Percentiles rank a stretch among this genome's conserved stretches.
phyloP scores from a whole-genome alignment of 2,329 filamentous ascomycete genomes.

The Stromatinia cepivora region DNA sequence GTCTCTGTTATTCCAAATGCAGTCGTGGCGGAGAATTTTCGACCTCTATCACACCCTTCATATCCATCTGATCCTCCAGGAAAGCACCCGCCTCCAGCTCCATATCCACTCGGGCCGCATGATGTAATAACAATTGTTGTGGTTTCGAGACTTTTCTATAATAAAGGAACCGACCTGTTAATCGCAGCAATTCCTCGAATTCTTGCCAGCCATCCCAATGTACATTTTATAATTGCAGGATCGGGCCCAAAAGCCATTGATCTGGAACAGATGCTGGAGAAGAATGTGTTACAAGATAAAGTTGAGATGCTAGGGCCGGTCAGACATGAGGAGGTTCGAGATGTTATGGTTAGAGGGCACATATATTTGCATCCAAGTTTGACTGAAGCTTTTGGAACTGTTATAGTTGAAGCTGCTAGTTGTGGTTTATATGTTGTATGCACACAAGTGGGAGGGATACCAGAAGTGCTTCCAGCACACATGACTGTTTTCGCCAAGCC shows the following conservation, averaged over 20 bases:
- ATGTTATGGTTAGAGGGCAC: conserved; percentile 95
- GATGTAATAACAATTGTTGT: conserved; percentile 96
- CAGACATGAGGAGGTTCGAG: conserved; percentile 91
- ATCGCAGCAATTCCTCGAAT: conserved; percentile 94
- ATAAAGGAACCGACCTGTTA: conserved; percentile 96
- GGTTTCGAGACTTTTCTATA: conserved; percentile 96
- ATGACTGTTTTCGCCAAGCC: conserved; percentile 98
- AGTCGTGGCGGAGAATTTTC: conserved; percentile 94
- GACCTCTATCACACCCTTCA: conserved; percentile 60
- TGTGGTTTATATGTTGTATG: conserved; percentile 97
- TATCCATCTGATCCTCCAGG: conserved; percentile 44
- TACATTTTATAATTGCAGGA: conserved; percentile 94
- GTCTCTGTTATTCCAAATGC: conserved; percentile 98
- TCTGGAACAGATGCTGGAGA: conserved; percentile 96
- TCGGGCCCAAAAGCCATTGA: conserved; percentile 97
- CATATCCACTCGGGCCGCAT: conserved; percentile 71
- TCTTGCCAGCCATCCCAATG: conserved; percentile 83
- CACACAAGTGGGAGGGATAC: conserved; percentile 93
- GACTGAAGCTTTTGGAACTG: conserved; percentile 95
- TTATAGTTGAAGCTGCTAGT: conserved; percentile 94
- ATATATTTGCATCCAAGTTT: conserved; percentile 95
- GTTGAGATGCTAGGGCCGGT: conserved; percentile 91
- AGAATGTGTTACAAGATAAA: conserved; percentile 88
- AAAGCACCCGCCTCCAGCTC: conserved; percentile 47
- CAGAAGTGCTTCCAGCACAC: conserved; percentile 89